These are phyloP conservation scores for Hortaea sp. DNA, from an alignment of 2,329 filamentous ascomycete genomes.

Conservation along the genomic window DNA sequence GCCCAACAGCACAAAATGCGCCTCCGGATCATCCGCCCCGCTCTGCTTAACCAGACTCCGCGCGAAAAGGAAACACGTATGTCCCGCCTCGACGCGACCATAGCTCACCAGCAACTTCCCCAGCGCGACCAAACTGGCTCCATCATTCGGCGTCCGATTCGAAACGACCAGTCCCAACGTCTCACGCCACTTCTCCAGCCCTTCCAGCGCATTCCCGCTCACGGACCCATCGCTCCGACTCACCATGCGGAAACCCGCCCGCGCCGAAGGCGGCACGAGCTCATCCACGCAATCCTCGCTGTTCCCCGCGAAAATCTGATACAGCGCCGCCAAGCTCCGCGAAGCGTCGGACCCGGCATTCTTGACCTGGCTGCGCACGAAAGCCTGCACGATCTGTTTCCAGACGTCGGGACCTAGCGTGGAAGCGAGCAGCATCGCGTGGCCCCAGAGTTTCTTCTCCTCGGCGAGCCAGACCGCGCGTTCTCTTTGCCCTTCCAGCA, in stretches of 20 bases:
- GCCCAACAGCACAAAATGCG: slow-evolving; percentile 74
- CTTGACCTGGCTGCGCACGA: slow-evolving; percentile 92
- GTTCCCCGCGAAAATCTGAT: slow-evolving; percentile 89
- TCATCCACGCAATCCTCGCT: slow-evolving; percentile 92
- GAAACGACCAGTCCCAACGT: slow-evolving; percentile 76
- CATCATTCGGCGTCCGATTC: slow-evolving; percentile 76
- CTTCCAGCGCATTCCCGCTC: slow-evolving; percentile 65
- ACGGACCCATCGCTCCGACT: slow-evolving; percentile 57
- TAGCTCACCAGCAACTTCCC: slow-evolving; percentile 78
- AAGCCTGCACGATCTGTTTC: slow-evolving; percentile 90
- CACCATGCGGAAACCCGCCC: slow-evolving; percentile 84
- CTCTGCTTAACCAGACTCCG: slow-evolving; percentile 61
- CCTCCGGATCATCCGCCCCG: slow-evolving; percentile 69
- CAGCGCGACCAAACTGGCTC: slow-evolving; percentile 65
- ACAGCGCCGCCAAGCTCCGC: slow-evolving; percentile 80
- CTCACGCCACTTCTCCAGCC: slow-evolving; percentile 88
- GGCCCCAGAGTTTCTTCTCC: slow-evolving; percentile 89
- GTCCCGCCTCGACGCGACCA: slow-evolving; percentile 79
- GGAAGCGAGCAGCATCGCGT: slow-evolving; percentile 83
- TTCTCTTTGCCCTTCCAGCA: slow-evolving; percentile 75
- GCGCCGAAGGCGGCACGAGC: slow-evolving; percentile 82
- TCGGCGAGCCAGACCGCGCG: slow-evolving; percentile 89
- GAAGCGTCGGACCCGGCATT: slow-evolving; percentile 59
- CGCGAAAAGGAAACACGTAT: slow-evolving; percentile 88
- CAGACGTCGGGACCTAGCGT: slow-evolving; percentile 66